These are phyloP conservation scores for Garcia nutans DNA, from an alignment of 345 rosid species.

Conservation along the genomic window DNA sequence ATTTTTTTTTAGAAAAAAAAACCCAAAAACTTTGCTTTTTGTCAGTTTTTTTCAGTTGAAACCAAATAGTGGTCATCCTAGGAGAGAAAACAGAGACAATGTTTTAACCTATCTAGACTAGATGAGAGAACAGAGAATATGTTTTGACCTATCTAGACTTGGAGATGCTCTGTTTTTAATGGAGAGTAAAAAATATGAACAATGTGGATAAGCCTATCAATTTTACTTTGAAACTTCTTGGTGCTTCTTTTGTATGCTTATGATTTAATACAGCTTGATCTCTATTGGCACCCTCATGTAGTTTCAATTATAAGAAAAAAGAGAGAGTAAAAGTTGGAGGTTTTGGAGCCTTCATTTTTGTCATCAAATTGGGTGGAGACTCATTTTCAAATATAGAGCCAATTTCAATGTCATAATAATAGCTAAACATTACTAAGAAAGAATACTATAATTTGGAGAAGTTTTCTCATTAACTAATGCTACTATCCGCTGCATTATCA, in stretches of 20 bases:
- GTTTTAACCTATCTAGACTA: too few relatives aligned
- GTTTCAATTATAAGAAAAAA: background rate
- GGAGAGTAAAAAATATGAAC: too few relatives aligned
- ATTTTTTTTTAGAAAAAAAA: too few relatives aligned
- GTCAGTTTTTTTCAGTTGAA: too few relatives aligned
- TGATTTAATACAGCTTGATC: background rate
- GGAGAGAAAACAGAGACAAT: too few relatives aligned
- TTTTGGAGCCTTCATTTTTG: background rate
- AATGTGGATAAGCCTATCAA: background rate
- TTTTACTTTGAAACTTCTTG: background rate
- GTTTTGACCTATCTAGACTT: too few relatives aligned
- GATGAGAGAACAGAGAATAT: too few relatives aligned
- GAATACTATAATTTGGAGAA: background rate
- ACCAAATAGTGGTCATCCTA: too few relatives aligned
- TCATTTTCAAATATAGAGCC: background rate
- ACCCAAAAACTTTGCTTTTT: too few relatives aligned
- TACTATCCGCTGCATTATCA: conserved; percentile 2
- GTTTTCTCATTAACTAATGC: conserved; percentile 4
- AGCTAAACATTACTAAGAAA: background rate
- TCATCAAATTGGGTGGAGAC: background rate
- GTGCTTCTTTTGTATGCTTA: background rate
- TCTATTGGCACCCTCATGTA: background rate
- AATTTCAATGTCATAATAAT: background rate
- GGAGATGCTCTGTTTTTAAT: too few relatives aligned
- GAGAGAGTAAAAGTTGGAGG: too few relatives aligned